Conservation (phyloP, 176 grass and related monocot species). For the barley (Hordeum vulgare) region MorexV3_pseudomolecules_assembly NC_058522.1:538641661-538642160, state of each 20-base stretch:
- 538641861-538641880: too few relatives aligned
- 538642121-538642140: background rate
- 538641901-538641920: background rate
- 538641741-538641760: too few relatives aligned
- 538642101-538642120: background rate
- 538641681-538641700: background rate
- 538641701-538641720: background rate
- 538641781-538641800: too few relatives aligned
- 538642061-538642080: background rate
- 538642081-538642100: slow-evolving; percentile 8
- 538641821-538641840: too few relatives aligned
- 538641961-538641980: background rate
- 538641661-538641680: background rate
- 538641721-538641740: too few relatives aligned
- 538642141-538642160: background rate
- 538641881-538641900: background rate
- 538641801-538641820: too few relatives aligned
- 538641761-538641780: too few relatives aligned
- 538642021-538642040: background rate
- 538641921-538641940: background rate
- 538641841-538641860: too few relatives aligned
- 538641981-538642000: background rate
- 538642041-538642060: background rate
- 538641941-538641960: background rate
- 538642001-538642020: background rate